phyloP scores from a whole-genome alignment of 352 stramenopile species.

The Phytophthora sansomeana region DNA sequence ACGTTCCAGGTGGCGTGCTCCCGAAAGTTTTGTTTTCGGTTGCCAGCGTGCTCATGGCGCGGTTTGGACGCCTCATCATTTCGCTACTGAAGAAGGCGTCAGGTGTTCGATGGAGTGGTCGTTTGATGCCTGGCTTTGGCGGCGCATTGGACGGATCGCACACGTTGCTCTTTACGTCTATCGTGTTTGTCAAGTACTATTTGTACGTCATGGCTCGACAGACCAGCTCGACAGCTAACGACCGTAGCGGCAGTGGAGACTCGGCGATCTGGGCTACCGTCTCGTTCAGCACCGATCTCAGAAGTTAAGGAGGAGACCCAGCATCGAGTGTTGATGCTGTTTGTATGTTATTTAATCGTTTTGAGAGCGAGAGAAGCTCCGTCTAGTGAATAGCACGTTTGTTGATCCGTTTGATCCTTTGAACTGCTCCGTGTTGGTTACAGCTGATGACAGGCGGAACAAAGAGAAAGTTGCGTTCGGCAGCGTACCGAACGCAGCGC shows the following conservation, averaged over 20 bases:
- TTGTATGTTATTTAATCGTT: conserved; percentile 29
- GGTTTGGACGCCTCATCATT: conserved; percentile 92
- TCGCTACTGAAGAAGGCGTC: conserved; percentile 94
- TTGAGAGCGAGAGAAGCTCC: conserved; percentile 30
- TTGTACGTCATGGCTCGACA: conserved; percentile 41
- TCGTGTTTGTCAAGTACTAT: conserved; percentile 61
- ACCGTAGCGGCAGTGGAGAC: conserved; percentile 24
- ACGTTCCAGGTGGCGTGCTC: conserved; percentile 53
- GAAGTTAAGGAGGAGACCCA: conserved; percentile 5
- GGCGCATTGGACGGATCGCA: conserved; percentile 93
- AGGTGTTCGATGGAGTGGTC: conserved; percentile 92
- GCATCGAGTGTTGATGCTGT: background rate
- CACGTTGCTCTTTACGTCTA: conserved; percentile 89
- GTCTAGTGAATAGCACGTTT: background rate
- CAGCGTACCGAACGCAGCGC: no score
- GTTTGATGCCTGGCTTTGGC: conserved; percentile 94
- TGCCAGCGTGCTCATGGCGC: conserved; percentile 87
- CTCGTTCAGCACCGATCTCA: conserved; percentile 37
- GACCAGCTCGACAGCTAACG: conserved; percentile 8
- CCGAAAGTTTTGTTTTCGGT: conserved; percentile 80
- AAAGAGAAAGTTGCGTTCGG: no score
- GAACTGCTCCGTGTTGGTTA: background rate
- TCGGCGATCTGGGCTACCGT: conserved; percentile 35
- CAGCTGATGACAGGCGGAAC: no score
- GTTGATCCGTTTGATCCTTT: background rate